Evolutionary conservation across 2,329 filamentous ascomycete species (phyloP), one percentile per base, ranked within the genome.

Genomic region (Botrytis pseudocinerea): DNA sequence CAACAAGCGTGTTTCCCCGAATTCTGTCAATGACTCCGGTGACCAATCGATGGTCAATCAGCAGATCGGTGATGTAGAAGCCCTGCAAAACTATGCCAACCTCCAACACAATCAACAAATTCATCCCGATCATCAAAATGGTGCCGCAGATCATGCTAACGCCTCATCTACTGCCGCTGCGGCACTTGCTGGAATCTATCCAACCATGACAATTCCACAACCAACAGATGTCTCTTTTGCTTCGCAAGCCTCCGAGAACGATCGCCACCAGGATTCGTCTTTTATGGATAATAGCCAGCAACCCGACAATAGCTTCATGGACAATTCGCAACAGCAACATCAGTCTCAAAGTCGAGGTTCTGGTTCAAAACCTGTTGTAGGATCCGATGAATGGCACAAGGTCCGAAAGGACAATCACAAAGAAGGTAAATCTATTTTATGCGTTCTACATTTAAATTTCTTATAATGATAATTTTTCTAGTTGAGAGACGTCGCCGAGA

Each of bases 361-460:
- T 40, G 73, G 72, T 46, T 84, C 87, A 73, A 98, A 98, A 83
- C 95, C 95, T 12, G 89, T 91, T 10, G 96, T 98, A n/a, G 96
- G 96, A 3, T 96, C 94, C 2, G 94, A 97, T 71, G 95, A 98
- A 83, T 99, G 96, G 96, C 96, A 99, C 82, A 97, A 97, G 82
- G 91, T 97, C 79, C 90, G 96, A 75, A 96, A 97, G 81, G 95
- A 98, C 80, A 99, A 98, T 77, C 96, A 99, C 85, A 99, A 99
- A 88, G 95, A 98, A 87, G 96, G 95, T 96, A 84, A 80, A 88
- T 81, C 66, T 25, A 12, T 22, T 18, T 10, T 16, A 25, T 46
- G 46, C 8, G 66, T 2, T 32, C 54, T 7, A n/a, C 42, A 32
- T 79, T 28, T 14, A 12, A 14, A n/a, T 14, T 60, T 60, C 79